Conservation (phyloP, 2,329 filamentous ascomycete species). For the Bimuria novae-zelandiae region DNA sequence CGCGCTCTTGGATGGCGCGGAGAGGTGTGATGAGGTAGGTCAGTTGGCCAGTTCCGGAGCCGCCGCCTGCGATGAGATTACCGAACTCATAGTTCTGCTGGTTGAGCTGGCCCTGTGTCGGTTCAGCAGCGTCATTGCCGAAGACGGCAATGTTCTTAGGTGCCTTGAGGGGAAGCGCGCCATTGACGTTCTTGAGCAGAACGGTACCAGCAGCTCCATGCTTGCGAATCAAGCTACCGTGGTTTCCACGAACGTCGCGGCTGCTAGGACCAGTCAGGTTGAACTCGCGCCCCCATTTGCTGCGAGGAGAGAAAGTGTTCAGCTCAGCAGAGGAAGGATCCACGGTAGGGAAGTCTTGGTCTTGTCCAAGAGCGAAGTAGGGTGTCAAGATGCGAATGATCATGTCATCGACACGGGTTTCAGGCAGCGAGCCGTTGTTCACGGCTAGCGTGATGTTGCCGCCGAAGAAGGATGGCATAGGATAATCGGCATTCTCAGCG, state of each 20-base stretch:
- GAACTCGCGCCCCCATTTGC: conserved; percentile 39
- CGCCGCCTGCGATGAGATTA: conserved; percentile 51
- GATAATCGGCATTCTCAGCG: conserved; percentile 17
- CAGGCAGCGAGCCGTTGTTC: conserved; percentile 48
- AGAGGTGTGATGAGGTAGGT: conserved; percentile 50
- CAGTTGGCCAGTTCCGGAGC: conserved; percentile 49
- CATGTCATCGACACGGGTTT: conserved; percentile 53
- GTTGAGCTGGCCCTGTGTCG: conserved; percentile 44
- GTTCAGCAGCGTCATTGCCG: conserved; percentile 54
- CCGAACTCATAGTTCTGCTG: conserved; percentile 42
- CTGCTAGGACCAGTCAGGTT: conserved; percentile 41
- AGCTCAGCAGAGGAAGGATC: conserved; percentile 39
- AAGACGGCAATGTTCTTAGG: conserved; percentile 56
- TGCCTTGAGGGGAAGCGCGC: conserved; percentile 58
- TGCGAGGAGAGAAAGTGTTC: conserved; percentile 48
- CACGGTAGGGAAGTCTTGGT: conserved; percentile 46
- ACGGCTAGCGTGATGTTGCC: conserved; percentile 44
- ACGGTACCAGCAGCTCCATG: conserved; percentile 49
- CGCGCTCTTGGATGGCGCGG: conserved; percentile 46
- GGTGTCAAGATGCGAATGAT: conserved; percentile 52
- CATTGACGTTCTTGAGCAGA: conserved; percentile 55
- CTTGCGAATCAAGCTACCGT: conserved; percentile 47
- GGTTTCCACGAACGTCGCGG: conserved; percentile 49
- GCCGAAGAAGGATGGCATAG: conserved; percentile 40
- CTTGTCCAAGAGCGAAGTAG: conserved; percentile 51